Evolutionary conservation across 441 rosid genomes (phyloP).

Genomic region (Populus hybrid): DNA sequence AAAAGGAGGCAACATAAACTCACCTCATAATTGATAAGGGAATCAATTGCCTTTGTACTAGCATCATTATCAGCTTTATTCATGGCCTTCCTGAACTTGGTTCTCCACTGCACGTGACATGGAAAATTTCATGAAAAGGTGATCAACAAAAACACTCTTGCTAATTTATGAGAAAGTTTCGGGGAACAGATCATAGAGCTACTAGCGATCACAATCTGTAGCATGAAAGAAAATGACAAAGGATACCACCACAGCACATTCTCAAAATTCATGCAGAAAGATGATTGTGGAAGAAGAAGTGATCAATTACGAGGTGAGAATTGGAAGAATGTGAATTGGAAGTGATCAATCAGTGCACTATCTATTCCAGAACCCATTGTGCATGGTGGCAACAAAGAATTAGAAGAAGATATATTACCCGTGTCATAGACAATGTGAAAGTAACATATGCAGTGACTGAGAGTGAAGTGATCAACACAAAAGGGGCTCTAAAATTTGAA

Average conservation of each 20-base stretch:
- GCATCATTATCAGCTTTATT: constrained; percentile 94
- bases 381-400: constrained; percentile 14
- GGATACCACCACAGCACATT: background rate
- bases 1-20: background rate
- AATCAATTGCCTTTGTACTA: constrained; percentile 73
- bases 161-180: background rate
- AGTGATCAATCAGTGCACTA: background rate
- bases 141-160: background rate
- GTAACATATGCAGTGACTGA: constrained; percentile 72
- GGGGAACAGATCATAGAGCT: background rate
- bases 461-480: constrained; percentile 73
- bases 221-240: background rate
- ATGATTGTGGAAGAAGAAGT: background rate
- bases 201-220: background rate
- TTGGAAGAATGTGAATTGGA: background rate
- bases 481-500: constrained; percentile 65
- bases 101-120: constrained; percentile 64
- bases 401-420: constrained; percentile 46
- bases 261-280: background rate
- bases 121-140: constrained; percentile 8
- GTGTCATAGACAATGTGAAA: constrained; percentile 80
- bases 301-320: background rate
- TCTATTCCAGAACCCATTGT: background rate
- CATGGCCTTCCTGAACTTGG: constrained; percentile 84
- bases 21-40: constrained; percentile 94